Percentiles rank a stretch among this genome's conserved stretches.
These are phyloP conservation scores for Solanum hybrid DNA, from an alignment of 305 asterid genomes.

Conservation along the genomic window DNA sequence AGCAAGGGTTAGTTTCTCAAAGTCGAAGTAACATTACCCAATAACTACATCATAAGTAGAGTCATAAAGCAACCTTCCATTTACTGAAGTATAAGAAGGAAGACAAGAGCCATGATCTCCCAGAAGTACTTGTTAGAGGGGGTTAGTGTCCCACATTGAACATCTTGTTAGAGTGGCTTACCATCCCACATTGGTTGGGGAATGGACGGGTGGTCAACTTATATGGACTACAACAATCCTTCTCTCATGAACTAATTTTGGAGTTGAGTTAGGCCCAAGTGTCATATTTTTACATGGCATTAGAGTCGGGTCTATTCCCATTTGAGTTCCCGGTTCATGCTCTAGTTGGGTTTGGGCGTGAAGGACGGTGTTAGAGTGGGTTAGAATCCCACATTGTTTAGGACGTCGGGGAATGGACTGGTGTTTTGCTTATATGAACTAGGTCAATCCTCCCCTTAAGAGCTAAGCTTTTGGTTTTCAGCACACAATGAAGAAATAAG, in stretches of 20 bases:
- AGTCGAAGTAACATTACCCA: neutral
- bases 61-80: neutral
- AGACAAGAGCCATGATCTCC: neutral
- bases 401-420: neutral
- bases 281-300: neutral
- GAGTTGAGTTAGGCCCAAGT: neutral
- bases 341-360: neutral
- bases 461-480: neutral
- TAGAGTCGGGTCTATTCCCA: neutral
- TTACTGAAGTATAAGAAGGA: neutral
- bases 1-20: constrained; percentile 10
- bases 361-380: neutral
- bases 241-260: neutral
- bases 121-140: neutral
- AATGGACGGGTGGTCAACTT: neutral
- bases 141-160: neutral
- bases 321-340: neutral
- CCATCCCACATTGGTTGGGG: neutral
- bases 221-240: neutral
- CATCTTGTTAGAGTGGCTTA: neutral
- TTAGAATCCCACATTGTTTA: neutral
- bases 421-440: neutral
- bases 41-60: neutral
- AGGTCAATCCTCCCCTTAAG: neutral
- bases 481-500: neutral